Evolutionary conservation across 352 stramenopile species (phyloP).

Genomic region (Stramenopiles sp.): DNA sequence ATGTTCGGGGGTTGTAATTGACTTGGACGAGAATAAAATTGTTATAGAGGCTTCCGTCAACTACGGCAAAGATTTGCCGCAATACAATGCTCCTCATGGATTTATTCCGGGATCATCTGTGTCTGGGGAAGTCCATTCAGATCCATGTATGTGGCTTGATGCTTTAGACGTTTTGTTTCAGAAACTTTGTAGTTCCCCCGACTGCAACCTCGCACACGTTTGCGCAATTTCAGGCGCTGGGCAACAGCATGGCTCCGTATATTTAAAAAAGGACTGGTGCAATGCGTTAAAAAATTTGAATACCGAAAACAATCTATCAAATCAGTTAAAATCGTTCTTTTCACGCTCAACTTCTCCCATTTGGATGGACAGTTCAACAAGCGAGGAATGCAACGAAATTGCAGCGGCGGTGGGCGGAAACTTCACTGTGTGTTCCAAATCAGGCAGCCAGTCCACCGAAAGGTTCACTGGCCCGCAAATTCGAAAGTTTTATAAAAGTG

Average conservation of each 20-base stretch:
- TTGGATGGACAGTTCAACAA: not conserved
- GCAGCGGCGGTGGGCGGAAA: not conserved
- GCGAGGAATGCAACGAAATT: not conserved
- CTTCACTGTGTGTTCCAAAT: not conserved
- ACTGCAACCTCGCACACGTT: not conserved
- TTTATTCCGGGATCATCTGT: not conserved
- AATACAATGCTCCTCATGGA: not conserved
- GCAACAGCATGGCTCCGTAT: not conserved
- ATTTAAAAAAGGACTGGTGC: not conserved
- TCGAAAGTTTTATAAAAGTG: not conserved
- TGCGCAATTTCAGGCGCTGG: not conserved
- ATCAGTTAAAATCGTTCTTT: not conserved
- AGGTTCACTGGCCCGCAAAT: not conserved
- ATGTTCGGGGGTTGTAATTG: not conserved
- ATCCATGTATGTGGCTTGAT: not conserved
- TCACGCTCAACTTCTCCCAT: not conserved
- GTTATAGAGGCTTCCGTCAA: not conserved
- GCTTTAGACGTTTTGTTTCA: not conserved
- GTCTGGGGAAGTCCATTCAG: not conserved
- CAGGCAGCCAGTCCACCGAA: not conserved
- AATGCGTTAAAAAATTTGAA: conserved; percentile 2
- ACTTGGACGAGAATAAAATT: not conserved
- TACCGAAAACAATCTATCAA: not conserved
- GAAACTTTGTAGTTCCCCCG: not conserved
- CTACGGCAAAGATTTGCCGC: not conserved